phyloP scores from a whole-genome alignment of 169 alveolate genomes.

The Besnoitia besnoiti region DNA sequence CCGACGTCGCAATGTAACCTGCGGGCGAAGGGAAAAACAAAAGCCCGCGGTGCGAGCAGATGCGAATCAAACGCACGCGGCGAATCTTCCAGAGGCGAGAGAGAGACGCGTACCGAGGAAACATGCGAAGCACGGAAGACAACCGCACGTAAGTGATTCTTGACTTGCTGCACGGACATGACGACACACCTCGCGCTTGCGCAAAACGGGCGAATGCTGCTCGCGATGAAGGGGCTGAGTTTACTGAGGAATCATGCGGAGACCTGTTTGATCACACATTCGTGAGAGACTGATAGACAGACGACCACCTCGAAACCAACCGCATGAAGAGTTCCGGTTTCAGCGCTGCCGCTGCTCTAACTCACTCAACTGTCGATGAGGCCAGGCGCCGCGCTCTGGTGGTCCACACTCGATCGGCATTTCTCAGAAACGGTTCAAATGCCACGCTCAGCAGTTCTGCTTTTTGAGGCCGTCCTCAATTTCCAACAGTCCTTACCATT shows the following conservation, averaged over 20 bases:
- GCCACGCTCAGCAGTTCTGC: not conserved
- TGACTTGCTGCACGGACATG: not conserved
- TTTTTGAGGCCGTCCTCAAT: no score
- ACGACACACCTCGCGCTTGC: no score
- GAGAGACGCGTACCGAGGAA: constrained; percentile 43
- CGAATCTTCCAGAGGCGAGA: not conserved
- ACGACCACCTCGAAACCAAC: no score
- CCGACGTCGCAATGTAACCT: constrained; percentile 34
- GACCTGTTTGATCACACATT: no score
- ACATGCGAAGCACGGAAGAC: not conserved
- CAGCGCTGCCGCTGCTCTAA: no score
- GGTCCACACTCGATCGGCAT: not conserved
- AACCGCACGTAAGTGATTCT: not conserved
- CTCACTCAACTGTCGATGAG: not conserved
- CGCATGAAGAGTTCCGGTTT: no score
- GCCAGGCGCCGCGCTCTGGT: not conserved
- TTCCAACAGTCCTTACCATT: constrained; percentile 57
- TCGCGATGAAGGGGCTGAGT: no score
- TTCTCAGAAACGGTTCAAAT: not conserved
- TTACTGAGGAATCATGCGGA: no score
- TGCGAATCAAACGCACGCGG: not conserved
- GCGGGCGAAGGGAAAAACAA: not conserved
- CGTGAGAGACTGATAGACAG: no score
- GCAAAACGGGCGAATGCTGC: no score
- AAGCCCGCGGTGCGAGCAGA: not conserved